Conservation (phyloP, 768 basidiomycete genomes). For the Solioccasus polychromus region DNA sequence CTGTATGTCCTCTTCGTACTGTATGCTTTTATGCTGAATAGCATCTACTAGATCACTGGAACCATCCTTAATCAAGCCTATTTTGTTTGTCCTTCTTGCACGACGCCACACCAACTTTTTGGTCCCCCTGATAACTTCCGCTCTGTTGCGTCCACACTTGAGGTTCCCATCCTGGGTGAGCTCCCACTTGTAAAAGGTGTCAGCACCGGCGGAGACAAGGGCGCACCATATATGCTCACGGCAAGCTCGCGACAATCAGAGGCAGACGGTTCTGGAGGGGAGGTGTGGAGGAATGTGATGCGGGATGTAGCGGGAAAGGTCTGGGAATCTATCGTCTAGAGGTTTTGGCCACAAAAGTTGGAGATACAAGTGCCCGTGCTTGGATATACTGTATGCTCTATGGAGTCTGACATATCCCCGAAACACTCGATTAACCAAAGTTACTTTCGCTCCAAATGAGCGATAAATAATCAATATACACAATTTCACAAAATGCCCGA, state of each 20-base stretch:
- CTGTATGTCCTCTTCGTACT: conserved; percentile 49
- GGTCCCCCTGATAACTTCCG: conserved; percentile 69
- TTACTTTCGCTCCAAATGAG: too few species aligned
- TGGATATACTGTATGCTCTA: too few species aligned
- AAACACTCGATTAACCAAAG: too few species aligned
- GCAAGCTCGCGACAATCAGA: conserved; percentile 11
- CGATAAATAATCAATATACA: too few species aligned
- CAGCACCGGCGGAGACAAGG: conserved; percentile 68
- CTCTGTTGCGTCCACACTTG: conserved; percentile 52
- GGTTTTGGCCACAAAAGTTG: too few species aligned
- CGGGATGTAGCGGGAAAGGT: conserved; percentile 26
- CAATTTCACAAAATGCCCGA: too few species aligned
- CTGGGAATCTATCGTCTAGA: conserved; percentile 25
- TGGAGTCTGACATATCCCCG: too few species aligned
- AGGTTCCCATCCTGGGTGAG: conserved; percentile 69
- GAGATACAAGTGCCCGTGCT: too few species aligned
- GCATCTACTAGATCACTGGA: conserved; percentile 66
- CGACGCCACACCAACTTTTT: conserved; percentile 59
- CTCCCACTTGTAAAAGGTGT: conserved; percentile 78
- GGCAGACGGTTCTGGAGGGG: conserved; percentile 26
- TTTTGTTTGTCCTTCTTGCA: conserved; percentile 75
- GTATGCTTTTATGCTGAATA: background rate
- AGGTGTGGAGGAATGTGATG: conserved; percentile 34
- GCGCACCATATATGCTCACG: conserved; percentile 49
- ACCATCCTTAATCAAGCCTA: conserved; percentile 86